phyloP scores from a whole-genome alignment of 177 flowering plant species.

The Telopea speciosissima region DNA sequence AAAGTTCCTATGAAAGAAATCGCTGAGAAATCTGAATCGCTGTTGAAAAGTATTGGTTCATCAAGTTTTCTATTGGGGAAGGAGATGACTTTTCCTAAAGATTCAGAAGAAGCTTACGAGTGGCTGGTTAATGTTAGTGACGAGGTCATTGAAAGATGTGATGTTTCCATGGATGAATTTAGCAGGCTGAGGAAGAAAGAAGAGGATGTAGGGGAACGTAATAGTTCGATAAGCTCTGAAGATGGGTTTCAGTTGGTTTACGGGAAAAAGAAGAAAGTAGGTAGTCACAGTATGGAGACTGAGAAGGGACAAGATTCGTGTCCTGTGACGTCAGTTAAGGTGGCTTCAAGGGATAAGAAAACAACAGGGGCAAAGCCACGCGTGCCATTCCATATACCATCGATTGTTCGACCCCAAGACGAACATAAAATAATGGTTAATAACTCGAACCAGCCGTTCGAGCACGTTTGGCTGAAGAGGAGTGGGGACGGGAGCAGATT shows the following conservation, averaged over 20 bases:
- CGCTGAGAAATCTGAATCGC: constrained; percentile 31
- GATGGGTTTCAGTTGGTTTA: constrained; percentile 75
- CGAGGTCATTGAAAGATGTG: constrained; percentile 60
- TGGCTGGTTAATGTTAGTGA: constrained; percentile 74
- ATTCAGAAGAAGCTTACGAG: constrained; percentile 43
- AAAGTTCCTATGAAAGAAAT: constrained; percentile 48
- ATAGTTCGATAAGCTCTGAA: constrained; percentile 17
- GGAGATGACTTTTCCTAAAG: constrained; percentile 30
- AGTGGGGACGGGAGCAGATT: constrained; percentile 66
- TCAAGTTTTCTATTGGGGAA: constrained; percentile 31
- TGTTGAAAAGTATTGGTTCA: constrained; percentile 46
- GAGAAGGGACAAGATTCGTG: constrained; percentile 14
- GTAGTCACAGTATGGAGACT: constrained; percentile 3
- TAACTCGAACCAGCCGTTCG: constrained; percentile 73
- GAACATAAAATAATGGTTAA: constrained; percentile 68
- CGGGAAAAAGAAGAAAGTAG: constrained; percentile 60
- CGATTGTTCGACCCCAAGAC: constrained; percentile 73
- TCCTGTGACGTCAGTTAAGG: constrained; percentile 33
- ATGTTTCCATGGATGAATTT: constrained; percentile 65
- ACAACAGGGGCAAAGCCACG: constrained; percentile 34
- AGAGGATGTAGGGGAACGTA: constrained; percentile 22
- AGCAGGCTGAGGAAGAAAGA: constrained; percentile 38
- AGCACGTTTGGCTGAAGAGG: constrained; percentile 90
- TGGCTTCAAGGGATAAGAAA: constrained; percentile 43
- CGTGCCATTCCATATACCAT: constrained; percentile 83